A percentile compares a stretch with the other conserved stretches of the same genome.
These are phyloP conservation scores for Euphorbia peplus DNA, from an alignment of 345 rosid genomes.

Conservation along the genomic window DNA sequence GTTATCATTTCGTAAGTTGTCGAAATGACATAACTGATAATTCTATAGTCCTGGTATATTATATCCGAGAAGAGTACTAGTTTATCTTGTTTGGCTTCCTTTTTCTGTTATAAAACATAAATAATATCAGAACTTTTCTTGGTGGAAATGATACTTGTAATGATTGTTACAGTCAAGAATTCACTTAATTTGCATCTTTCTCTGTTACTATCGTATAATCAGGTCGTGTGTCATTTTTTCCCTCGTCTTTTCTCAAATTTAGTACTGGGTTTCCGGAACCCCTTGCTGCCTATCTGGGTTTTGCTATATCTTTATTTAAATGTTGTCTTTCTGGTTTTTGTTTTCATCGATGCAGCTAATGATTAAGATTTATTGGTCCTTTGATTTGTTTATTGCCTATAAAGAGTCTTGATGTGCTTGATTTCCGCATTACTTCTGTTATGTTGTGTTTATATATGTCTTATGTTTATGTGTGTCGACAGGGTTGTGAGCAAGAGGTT, in stretches of 20 bases:
- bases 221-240: too few relatives aligned
- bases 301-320: neutral
- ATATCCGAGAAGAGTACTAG: neutral
- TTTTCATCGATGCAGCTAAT: neutral
- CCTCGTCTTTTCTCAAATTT: too few relatives aligned
- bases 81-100: neutral
- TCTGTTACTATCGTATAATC: too few relatives aligned
- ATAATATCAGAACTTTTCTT: neutral
- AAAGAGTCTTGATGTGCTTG: too few relatives aligned
- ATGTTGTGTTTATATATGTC: neutral
- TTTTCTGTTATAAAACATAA: neutral
- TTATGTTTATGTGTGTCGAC: neutral
- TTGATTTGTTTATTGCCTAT: too few relatives aligned
- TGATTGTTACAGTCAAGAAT: neutral
- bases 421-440: neutral
- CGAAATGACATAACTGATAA: neutral
- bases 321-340: neutral
- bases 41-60: too few relatives aligned
- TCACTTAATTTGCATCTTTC: neutral
- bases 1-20: neutral
- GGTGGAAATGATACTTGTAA: neutral
- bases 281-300: neutral
- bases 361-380: neutral
- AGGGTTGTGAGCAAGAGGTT: constrained; percentile 75
- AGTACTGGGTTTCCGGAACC: too few relatives aligned